Percentiles rank a stretch among this genome's conserved stretches.
Conservation (phyloP, 23 red algal species). For the Gracilaria caudata region DNA sequence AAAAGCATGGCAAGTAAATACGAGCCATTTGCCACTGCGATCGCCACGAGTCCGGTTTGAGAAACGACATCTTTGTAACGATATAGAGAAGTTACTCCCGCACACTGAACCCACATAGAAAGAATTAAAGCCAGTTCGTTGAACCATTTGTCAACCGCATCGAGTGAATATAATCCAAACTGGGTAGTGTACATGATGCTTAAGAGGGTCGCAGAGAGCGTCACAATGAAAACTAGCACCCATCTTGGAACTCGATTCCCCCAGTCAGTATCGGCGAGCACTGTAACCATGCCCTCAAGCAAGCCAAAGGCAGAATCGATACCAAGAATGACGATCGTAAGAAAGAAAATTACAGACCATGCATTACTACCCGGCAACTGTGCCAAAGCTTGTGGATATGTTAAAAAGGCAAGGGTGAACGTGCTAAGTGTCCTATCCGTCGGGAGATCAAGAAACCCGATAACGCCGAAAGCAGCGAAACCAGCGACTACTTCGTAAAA, state of each 20-base stretch:
- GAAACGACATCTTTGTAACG: conserved; percentile 25
- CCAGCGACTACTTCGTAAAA: conserved; percentile 8
- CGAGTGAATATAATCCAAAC: conserved; percentile 14
- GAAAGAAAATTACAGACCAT: conserved; percentile 10
- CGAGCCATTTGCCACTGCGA: conserved; percentile 3
- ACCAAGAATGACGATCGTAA: conserved; percentile 1
- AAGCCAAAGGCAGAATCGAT: conserved; percentile 27
- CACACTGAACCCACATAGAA: conserved; percentile 19
- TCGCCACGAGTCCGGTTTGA: not conserved
- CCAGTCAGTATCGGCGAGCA: conserved; percentile 14
- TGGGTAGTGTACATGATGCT: conserved; percentile 29
- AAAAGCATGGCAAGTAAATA: conserved; percentile 11
- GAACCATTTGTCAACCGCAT: conserved; percentile 19
- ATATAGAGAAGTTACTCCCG: conserved; percentile 3
- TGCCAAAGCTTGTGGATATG: conserved; percentile 22
- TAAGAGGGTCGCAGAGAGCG: not conserved
- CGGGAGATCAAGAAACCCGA: conserved; percentile 7
- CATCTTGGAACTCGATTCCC: not conserved
- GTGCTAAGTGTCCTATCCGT: not conserved
- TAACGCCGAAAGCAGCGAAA: conserved; percentile 8
- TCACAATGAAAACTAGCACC: not conserved
- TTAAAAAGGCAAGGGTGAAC: not conserved
- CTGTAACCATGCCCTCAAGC: not conserved
- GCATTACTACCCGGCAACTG: conserved; percentile 16
- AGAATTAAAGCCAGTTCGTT: conserved; percentile 11